Conservation (phyloP, 1,284 basidiomycete genomes). For the Ganoderma multipileum region DNA sequence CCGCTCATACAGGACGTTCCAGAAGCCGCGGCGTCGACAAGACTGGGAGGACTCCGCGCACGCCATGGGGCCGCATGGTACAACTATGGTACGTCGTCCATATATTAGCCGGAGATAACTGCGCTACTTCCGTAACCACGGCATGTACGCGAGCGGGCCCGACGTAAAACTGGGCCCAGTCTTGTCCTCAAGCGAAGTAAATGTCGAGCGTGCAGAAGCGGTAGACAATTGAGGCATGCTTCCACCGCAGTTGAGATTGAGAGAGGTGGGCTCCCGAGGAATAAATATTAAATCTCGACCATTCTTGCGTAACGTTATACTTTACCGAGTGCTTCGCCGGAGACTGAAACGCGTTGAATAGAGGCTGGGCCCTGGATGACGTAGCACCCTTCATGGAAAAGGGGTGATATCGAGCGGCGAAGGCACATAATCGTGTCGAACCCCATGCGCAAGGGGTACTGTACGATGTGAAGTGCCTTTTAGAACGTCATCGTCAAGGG, state of each 20-base stretch:
- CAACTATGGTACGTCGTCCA: not conserved
- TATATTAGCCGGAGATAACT: constrained; percentile 22
- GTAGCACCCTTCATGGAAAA: constrained; percentile 4
- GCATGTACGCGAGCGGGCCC: constrained; percentile 24
- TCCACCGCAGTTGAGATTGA: constrained; percentile 43
- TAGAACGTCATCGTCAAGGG: constrained; percentile 6
- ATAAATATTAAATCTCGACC: constrained; percentile 48
- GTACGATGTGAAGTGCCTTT: not conserved
- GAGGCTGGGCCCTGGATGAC: constrained; percentile 51
- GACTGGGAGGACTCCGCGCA: not conserved
- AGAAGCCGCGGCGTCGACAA: not conserved
- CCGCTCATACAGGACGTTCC: not conserved
- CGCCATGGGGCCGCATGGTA: not conserved
- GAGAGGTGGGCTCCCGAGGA: constrained; percentile 53
- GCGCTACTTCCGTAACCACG: constrained; percentile 26
- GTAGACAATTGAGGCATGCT: not conserved
- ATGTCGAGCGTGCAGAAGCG: not conserved
- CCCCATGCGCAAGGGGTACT: not conserved
- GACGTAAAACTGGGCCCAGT: constrained; percentile 12
- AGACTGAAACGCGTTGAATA: constrained; percentile 54
- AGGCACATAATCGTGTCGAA: not conserved
- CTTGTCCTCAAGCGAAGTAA: not conserved
- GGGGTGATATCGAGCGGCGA: not conserved
- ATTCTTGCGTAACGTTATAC: constrained; percentile 60
- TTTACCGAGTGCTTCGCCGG: constrained; percentile 52